Percentiles rank a stretch among this genome's conserved stretches.
These are phyloP conservation scores for Hanseniaspora occidentalis DNA, from an alignment of 805 yeast genomes.

Conservation along the genomic window DNA sequence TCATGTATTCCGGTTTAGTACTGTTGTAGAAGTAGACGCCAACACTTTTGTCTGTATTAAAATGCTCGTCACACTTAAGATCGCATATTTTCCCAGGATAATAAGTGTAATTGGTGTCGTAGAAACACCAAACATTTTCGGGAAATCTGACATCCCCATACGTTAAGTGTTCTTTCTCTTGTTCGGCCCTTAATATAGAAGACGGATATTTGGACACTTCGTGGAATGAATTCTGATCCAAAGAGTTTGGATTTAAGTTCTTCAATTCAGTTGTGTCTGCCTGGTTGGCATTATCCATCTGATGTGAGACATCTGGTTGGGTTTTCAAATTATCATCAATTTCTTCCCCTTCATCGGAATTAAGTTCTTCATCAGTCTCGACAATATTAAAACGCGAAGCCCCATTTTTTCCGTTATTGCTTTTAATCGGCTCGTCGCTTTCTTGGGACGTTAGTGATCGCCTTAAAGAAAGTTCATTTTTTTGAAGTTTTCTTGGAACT, in stretches of 20 bases:
- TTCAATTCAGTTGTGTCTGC: neutral
- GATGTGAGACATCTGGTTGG: no score
- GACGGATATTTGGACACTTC: neutral
- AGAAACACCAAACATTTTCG: constrained; percentile 42
- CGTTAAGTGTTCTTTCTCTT: constrained; percentile 11
- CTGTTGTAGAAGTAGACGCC: neutral
- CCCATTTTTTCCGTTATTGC: no score
- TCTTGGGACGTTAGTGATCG: neutral
- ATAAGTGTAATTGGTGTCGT: constrained; percentile 29
- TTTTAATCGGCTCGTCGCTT: neutral
- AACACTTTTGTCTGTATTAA: neutral
- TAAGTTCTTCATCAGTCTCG: no score
- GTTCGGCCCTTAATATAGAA: constrained; percentile 4
- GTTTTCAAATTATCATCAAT: no score
- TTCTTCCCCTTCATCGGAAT: no score
- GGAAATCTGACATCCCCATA: constrained; percentile 20
- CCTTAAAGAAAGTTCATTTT: neutral
- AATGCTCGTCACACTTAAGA: neutral
- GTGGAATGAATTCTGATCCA: neutral
- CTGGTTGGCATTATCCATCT: no score
- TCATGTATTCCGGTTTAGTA: constrained; percentile 14
- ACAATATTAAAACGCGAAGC: no score
- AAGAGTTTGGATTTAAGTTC: neutral
- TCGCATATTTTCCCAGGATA: constrained; percentile 36
- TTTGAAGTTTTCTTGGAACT: neutral